Percentiles rank a stretch among this genome's conserved stretches.
These are phyloP conservation scores for Globomyces pollinis-pini DNA, from an alignment of 192 early-diverging fungal species.

Conservation along the genomic window DNA sequence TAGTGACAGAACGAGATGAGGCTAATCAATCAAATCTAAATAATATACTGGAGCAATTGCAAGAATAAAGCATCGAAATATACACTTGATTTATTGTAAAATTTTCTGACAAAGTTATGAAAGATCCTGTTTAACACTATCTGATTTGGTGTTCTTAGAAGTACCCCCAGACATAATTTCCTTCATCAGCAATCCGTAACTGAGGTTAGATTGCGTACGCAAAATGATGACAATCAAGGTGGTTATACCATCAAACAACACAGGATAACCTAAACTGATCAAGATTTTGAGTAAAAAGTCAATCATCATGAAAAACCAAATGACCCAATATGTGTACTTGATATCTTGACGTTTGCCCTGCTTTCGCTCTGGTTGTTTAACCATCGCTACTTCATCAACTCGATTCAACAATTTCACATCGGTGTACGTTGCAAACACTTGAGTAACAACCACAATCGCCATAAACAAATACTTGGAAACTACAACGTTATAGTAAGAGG, in stretches of 20 bases:
- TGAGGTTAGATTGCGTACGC: background rate
- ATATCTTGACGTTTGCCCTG: background rate
- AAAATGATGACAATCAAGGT: background rate
- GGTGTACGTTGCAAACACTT: constrained; percentile 1
- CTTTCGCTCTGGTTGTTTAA: background rate
- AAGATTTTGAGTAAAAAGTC: background rate
- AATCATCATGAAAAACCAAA: constrained; percentile 3
- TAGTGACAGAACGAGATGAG: no score
- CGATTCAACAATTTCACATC: background rate
- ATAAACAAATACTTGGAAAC: background rate
- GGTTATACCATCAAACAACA: background rate
- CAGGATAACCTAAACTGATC: background rate
- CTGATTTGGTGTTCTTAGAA: no score
- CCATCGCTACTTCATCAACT: background rate
- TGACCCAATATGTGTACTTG: background rate
- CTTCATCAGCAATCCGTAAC: background rate
- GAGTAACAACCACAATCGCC: background rate
- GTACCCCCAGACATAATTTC: background rate
- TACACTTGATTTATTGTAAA: no score
- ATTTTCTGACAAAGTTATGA: no score
- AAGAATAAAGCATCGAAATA: no score
- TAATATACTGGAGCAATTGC: no score
- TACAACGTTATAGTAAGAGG: background rate
- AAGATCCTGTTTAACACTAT: no score
- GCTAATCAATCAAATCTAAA: no score